Base-by-base conservation (phyloP, 352 stramenopile species). In the Blastocystis sp. region DNA sequence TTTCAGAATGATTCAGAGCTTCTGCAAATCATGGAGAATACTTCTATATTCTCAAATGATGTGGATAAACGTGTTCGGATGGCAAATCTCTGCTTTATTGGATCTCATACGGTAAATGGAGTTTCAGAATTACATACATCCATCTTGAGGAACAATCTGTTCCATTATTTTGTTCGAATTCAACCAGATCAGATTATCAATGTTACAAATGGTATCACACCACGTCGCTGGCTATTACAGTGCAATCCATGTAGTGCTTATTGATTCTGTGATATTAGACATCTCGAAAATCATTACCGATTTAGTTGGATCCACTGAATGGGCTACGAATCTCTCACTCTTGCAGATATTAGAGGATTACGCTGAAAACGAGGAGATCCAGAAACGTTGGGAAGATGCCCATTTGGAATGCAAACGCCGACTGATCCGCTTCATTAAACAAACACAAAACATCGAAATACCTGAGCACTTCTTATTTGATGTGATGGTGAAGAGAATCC, bases 141-240 rank as follows among this genome's bases (percentile, higher is more conserved):
- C 20, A 73, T 91, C n/a, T 45, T 91, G 9, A 29, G 64, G 0
- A 26, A 80, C 13, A n/a, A 29, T 2, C 56, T 91, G 4, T 90
- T 91, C 39, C 43, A 47, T 5, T 26, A 89, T 50, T 91, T 91
- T 63, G 26, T 90, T 23, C 77, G 54, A 37, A 61, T 91, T 3
- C 41, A 55, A 8, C 90, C 90, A 11, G 73, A 80, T 34, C 90
- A 91, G 77, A 90, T 91, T 55, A 77, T 91, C 18, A 91, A 91
- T 69, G 76, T 91, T 4, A 91, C 90, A 20, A 91, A 91, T 64
- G 90, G 90, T 2, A 89, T 91, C 20, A 91, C 90, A 4, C 90
- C 87, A 9, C 88, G 90, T 62, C 88, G 90, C 29, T 91, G 90
- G 90, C 66, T 91, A 20, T 29, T 90, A 8, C 68, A 89, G 66